Evolutionary conservation across 192 early-diverging fungal species (phyloP).

Genomic region (Coemansia asiatica): DNA sequence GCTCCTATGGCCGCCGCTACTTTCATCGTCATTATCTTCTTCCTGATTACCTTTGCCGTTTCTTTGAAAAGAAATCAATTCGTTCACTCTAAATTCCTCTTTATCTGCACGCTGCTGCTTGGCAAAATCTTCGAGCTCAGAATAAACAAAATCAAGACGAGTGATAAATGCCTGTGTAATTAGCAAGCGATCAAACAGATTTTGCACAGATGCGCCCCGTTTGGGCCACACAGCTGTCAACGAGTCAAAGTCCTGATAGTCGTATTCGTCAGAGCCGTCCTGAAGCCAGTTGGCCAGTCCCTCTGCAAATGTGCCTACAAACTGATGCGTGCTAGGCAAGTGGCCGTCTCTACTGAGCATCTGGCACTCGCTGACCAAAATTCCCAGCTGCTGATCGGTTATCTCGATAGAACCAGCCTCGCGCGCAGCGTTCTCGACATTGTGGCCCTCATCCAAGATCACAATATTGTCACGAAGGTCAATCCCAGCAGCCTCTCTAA

Average conservation of each 20-base stretch:
- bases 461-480: conserved; percentile 52
- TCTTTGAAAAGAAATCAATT: too few relatives aligned
- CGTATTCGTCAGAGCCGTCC: conserved; percentile 16
- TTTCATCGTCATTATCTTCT: too few relatives aligned
- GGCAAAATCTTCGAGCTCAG: conserved; percentile 19
- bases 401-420: conserved; percentile 57
- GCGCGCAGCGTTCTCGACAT: conserved; percentile 62
- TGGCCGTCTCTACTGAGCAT: conserved; percentile 18
- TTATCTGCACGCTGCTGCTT: conserved; percentile 15
- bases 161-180: conserved; percentile 17
- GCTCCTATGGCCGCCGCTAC: neutral
- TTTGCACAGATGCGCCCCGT: conserved; percentile 1
- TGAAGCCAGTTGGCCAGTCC: conserved; percentile 27
- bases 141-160: conserved; percentile 3
- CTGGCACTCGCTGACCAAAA: conserved; percentile 35
- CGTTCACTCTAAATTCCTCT: too few relatives aligned
- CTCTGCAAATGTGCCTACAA: conserved; percentile 14
- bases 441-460: conserved; percentile 67
- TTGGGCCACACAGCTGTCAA: conserved; percentile 45
- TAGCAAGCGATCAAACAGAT: conserved; percentile 14
- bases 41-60: too few relatives aligned
- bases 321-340: conserved; percentile 19
- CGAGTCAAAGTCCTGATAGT: conserved; percentile 37
- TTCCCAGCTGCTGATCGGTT: conserved; percentile 37
- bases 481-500: conserved; percentile 56